phyloP scores from a whole-genome alignment of 208 protist species.

The Acanthamoeba triangularis region DNA sequence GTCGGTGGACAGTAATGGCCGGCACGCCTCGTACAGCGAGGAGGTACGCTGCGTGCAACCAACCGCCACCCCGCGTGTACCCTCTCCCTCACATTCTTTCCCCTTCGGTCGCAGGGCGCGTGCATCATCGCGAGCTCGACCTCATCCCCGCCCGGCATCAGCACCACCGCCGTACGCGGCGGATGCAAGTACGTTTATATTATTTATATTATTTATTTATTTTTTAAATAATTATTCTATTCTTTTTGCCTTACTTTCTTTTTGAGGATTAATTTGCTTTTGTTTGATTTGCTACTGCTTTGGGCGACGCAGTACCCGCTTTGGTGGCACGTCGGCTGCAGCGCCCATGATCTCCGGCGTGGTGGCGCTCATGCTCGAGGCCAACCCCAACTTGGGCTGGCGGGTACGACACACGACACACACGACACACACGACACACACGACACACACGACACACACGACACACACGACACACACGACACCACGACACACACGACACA shows the following conservation, averaged over 20 bases:
- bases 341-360: slow-evolving; percentile 60
- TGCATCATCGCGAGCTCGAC: slow-evolving; percentile 23
- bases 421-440: neutral
- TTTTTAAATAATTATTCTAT: neutral
- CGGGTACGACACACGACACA: too few relatives aligned
- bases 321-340: slow-evolving; percentile 31
- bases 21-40: slow-evolving; percentile 25
- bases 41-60: neutral
- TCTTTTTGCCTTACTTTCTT: too few relatives aligned
- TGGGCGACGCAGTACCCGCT: neutral
- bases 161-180: slow-evolving; percentile 18
- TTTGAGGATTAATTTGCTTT: neutral
- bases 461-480: too few relatives aligned
- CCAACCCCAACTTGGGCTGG: slow-evolving; percentile 50
- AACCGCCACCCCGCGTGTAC: too few relatives aligned
- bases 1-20: slow-evolving; percentile 16
- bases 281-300: too few relatives aligned
- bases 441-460: too few relatives aligned
- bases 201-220: neutral
- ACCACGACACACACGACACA: too few relatives aligned
- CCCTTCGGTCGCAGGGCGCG: neutral
- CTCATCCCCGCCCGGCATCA: slow-evolving; percentile 10
- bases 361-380: slow-evolving; percentile 45
- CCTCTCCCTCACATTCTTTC: neutral
- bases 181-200: neutral